Base-by-base conservation (phyloP, 768 basidiomycete species). In the Guyanaporus albipodus region DNA sequence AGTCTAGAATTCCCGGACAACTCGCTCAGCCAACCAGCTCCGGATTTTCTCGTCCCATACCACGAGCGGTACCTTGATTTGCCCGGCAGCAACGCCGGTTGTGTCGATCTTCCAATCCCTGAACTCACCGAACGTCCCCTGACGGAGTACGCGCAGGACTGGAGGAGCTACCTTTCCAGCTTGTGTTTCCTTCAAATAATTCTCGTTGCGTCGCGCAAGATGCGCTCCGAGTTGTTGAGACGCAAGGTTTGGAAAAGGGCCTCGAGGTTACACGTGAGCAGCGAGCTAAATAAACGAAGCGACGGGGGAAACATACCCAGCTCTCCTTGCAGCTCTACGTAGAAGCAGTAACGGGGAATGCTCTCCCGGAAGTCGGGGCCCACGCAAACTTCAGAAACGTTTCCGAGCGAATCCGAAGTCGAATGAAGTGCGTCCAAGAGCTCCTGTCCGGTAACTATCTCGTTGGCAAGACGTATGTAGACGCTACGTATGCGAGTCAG, bases 371-470 rank as follows among this genome's bases (percentile, higher is more conserved):
- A 52, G 27, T 63, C 60, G 2, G 50, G 42, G 29, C 53, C 38
- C 10, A 62, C 35, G 15, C 57, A 55, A n/a, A 43, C 52, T 23
- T 64, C 57, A 5, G 55, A 64, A 33, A 62, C 38, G 8, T 37
- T 33, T 0, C 62, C 60, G 3, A 64, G 44, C 1, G 48, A 52
- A 15, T 50, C 42, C 1, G 57, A 49, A 1, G 41, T 48, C 17
- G 60, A 47, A 3, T 37, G 1, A 15, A 63, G 35, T 8, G 58
- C 57, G 9, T 48, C 41, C 28, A 44, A 31, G 41, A 60, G 55
- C 38, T 62, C 53, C 8, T 54, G 50, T 10, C 56, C 62, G 0
- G 62, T 54, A 18, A 57, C 56, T n/a, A 34, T 57, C 28, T 62
- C 60, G 43, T 47, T 55, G 15, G 51, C 57, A 8, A 62, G 47